Base-by-base conservation (phyloP, 177 flowering plant genomes). In the Vitis hybrid region DNA sequence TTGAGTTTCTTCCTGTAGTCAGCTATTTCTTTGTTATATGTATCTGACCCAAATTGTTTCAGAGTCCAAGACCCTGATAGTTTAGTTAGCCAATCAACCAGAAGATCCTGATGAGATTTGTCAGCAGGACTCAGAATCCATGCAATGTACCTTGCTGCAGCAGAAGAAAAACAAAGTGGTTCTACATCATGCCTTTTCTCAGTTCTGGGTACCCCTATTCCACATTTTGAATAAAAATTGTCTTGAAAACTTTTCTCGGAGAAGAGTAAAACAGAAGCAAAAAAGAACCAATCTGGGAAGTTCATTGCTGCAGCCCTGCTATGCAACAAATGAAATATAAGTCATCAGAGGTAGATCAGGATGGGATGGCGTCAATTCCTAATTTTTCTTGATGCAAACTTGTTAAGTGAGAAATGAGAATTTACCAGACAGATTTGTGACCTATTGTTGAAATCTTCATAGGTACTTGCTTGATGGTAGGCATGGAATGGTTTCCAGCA, bases 241-340 rank as follows among this genome's bases (percentile, higher is more conserved):
- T 72, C 80, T 63, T 51, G 62, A 59, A 66, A 74, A 60, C 61
- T 64, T 64, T 72, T 67, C 10, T 66, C 76, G n/a, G 74, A 69
- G 74, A 90, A 89, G 59, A 92, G 90, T 61, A 87, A 55, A 48
- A 71, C 66, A 67, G 86, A 78, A 49, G 94, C 86, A 75, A 77
- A 89, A 80, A 67, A 78, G 83, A 89, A 92, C 96, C 97, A 92
- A 69, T 67, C 75, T 11, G 90, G 94, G 72, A 92, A 92, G 74
- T 71, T 81, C 77, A 92, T 82, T 68, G 86, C 83, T 76, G 84
- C 49, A 62, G 90, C 89, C 96, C 97, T 92, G 90, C 67, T 59
- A 77, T 20, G 68, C 58, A 70, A 68, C 58, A 71, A 12, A 53
- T 60, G 19, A 60, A 51, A 71, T 5, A 62, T 64, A 31, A 70